Percentiles rank a stretch among this genome's conserved stretches.
Evolutionary conservation across 2,329 filamentous ascomycete genomes (phyloP).

Genomic region (Cercospora sp.): DNA sequence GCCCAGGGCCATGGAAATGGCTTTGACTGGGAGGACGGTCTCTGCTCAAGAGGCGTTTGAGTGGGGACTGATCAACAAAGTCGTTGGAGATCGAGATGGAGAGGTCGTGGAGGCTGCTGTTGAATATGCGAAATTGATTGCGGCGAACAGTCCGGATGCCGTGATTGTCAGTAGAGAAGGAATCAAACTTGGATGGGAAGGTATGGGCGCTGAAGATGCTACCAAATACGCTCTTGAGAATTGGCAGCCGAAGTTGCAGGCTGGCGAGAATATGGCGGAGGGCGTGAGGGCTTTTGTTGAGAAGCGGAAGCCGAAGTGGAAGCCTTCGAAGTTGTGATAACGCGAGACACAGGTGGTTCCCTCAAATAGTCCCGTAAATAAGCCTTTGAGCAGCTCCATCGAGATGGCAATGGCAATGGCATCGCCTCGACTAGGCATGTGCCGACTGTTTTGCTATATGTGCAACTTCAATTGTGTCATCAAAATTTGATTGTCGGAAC

Average conservation of each 20-base stretch:
- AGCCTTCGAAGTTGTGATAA: constrained; percentile 23
- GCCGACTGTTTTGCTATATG: background rate
- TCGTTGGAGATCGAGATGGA: constrained; percentile 47
- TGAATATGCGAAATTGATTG: constrained; percentile 61
- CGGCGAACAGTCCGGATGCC: constrained; percentile 66
- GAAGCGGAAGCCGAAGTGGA: constrained; percentile 44
- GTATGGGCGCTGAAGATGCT: constrained; percentile 62
- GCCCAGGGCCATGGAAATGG: constrained; percentile 71
- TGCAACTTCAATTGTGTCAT: background rate
- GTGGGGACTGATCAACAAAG: constrained; percentile 71
- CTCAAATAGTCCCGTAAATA: background rate
- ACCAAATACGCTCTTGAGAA: constrained; percentile 59
- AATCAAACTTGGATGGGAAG: constrained; percentile 71
- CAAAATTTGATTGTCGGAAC: constrained; percentile 1
- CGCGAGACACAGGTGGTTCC: background rate
- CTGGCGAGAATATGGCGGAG: constrained; percentile 72
- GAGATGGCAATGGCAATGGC: background rate
- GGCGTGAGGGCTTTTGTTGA: constrained; percentile 75
- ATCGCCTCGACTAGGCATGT: background rate
- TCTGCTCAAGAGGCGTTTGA: constrained; percentile 58
- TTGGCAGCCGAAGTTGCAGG: constrained; percentile 61
- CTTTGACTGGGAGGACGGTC: constrained; percentile 57
- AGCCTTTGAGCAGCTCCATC: background rate
- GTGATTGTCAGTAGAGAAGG: constrained; percentile 73
- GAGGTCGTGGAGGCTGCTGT: constrained; percentile 61